Conservation (phyloP, 2,329 filamentous ascomycete species). For the Stenocarpella maydis region DNA sequence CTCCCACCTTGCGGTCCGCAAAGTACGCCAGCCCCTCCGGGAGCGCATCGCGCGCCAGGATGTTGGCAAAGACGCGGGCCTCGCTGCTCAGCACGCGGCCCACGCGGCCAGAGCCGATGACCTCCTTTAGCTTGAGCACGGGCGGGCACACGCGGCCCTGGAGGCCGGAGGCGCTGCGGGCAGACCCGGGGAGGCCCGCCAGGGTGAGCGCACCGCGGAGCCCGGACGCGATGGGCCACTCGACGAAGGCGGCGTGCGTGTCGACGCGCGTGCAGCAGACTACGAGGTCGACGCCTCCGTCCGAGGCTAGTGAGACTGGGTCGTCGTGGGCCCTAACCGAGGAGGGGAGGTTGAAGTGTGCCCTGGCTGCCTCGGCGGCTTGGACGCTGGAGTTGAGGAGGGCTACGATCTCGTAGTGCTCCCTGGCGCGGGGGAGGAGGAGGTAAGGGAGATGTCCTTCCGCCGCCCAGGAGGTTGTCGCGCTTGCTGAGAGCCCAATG, state of each 20-base stretch:
- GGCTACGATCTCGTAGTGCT: constrained; percentile 56
- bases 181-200: constrained; percentile 42
- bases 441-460: constrained; percentile 50
- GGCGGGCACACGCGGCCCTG: constrained; percentile 54
- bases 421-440: constrained; percentile 43
- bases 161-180: constrained; percentile 55
- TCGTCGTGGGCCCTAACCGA: constrained; percentile 53
- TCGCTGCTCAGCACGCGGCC: constrained; percentile 51
- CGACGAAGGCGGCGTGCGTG: constrained; percentile 56
- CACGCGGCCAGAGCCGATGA: constrained; percentile 52
- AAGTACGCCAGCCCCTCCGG: constrained; percentile 33
- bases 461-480: constrained; percentile 31
- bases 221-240: constrained; percentile 57
- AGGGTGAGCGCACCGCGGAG: constrained; percentile 53
- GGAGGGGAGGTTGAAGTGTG: constrained; percentile 47
- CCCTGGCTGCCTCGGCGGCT: constrained; percentile 52
- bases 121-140: constrained; percentile 50
- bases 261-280: constrained; percentile 54
- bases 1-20: constrained; percentile 5
- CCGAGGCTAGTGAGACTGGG: constrained; percentile 52
- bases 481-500: constrained; percentile 37
- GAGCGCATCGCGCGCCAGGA: constrained; percentile 36
- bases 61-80: constrained; percentile 35
- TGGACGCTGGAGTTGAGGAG: constrained; percentile 56
- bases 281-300: constrained; percentile 56